A percentile compares a stretch with the other conserved stretches of the same genome.
Conservation (phyloP, 805 yeast species). For the Maudiozyma bulderi region DNA sequence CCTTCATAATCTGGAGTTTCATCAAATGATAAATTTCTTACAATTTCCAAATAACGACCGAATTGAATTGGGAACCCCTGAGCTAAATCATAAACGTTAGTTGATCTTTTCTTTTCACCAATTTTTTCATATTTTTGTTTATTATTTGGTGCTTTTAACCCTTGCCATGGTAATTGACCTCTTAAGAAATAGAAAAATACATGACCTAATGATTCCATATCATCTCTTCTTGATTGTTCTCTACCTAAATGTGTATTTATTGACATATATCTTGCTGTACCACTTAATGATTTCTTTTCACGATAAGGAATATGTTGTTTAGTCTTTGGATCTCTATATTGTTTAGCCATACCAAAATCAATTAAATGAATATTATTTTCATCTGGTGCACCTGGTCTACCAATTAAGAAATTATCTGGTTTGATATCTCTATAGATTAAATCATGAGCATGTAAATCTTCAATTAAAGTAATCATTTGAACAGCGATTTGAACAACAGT, state of each 20-base stretch:
- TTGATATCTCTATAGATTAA: constrained; percentile 93
- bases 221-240: constrained; percentile 94
- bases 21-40: constrained; percentile 82
- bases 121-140: constrained; percentile 96
- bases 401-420: constrained; percentile 94
- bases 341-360: constrained; percentile 98
- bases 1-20: constrained; percentile 92
- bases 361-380: constrained; percentile 83
- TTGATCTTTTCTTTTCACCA: constrained; percentile 90
- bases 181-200: constrained; percentile 90
- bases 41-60: constrained; percentile 82
- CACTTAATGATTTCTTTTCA: constrained; percentile 89
- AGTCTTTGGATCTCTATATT: constrained; percentile 92
- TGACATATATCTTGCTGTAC: constrained; percentile 98
- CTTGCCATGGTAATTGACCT: constrained; percentile 98
- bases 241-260: constrained; percentile 95
- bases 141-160: constrained; percentile 94
- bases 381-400: constrained; percentile 77
- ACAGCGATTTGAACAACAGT: constrained; percentile 91
- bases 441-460: constrained; percentile 80
- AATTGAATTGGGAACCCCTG: constrained; percentile 87
- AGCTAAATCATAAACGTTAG: constrained; percentile 78
- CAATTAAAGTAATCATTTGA: constrained; percentile 86
- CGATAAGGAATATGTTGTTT: constrained; percentile 93
- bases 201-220: constrained; percentile 92